A percentile compares a stretch with the other conserved stretches of the same genome.
phyloP scores from a whole-genome alignment of 2,329 filamentous ascomycete genomes.

The Dryadomyces quercus-mongolicae region DNA sequence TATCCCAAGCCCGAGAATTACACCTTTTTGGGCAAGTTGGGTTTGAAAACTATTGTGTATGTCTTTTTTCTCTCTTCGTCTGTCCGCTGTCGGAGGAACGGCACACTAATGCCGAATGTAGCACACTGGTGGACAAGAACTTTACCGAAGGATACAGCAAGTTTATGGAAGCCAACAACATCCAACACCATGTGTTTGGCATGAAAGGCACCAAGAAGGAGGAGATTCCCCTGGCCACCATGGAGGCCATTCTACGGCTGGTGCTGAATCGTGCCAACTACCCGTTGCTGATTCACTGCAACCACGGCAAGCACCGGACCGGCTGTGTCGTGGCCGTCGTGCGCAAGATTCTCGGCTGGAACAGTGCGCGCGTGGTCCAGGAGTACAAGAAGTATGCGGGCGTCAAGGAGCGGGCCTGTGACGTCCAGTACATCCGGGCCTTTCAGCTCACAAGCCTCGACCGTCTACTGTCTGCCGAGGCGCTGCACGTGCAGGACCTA shows the following conservation, averaged over 20 bases:
- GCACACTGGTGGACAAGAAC: conserved; percentile 53
- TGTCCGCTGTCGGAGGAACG: background rate
- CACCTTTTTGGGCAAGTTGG: conserved; percentile 52
- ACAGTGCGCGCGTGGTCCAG: conserved; percentile 45
- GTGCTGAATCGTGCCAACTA: conserved; percentile 63
- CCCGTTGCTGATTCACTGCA: conserved; percentile 81
- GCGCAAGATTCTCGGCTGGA: conserved; percentile 61
- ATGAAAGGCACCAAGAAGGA: conserved; percentile 85
- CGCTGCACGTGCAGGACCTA: conserved; percentile 3
- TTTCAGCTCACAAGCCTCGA: conserved; percentile 31
- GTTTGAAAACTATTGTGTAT: conserved; percentile 70
- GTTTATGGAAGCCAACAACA: conserved; percentile 56
- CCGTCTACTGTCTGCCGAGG: conserved; percentile 15
- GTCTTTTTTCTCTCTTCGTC: conserved; percentile 17
- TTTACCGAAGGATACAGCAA: conserved; percentile 36
- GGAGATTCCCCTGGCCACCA: conserved; percentile 51
- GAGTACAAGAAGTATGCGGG: conserved; percentile 62
- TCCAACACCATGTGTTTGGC: conserved; percentile 62
- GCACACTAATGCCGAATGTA: conserved; percentile 17
- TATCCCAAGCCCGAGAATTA: conserved; percentile 65
- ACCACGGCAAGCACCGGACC: conserved; percentile 86
- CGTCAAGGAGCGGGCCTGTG: conserved; percentile 47
- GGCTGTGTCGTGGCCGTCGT: conserved; percentile 78
- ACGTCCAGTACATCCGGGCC: conserved; percentile 43
- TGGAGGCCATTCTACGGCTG: conserved; percentile 59